phyloP scores from a whole-genome alignment of 164 flowering plant species.

The Umbilicus rupestris region DNA sequence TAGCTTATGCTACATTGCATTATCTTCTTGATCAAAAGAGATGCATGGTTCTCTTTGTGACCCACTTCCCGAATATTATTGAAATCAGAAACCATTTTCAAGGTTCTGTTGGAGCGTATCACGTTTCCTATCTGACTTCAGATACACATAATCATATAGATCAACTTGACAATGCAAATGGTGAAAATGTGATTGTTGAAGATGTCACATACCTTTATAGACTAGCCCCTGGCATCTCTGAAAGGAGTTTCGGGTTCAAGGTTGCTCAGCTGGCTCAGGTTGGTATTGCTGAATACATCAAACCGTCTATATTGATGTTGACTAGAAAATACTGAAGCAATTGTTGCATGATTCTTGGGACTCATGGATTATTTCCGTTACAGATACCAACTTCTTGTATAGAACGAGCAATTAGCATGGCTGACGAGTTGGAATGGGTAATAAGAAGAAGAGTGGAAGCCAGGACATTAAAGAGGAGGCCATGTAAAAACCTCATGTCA shows the following conservation, averaged over 20 bases:
- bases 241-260: slow-evolving; percentile 85
- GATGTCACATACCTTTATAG: slow-evolving; percentile 85
- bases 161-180: slow-evolving; percentile 12
- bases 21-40: slow-evolving; percentile 55
- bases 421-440: slow-evolving; percentile 55
- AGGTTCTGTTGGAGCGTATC: slow-evolving; percentile 60
- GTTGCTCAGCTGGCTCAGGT: slow-evolving; percentile 99
- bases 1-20: slow-evolving; percentile 86
- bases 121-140: slow-evolving; percentile 77
- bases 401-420: slow-evolving; percentile 52
- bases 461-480: slow-evolving; percentile 11
- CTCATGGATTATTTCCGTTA: neutral
- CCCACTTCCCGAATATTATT: slow-evolving; percentile 82
- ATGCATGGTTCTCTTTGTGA: slow-evolving; percentile 87
- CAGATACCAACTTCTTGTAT: slow-evolving; percentile 69
- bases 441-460: slow-evolving; percentile 25
- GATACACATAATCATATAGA: slow-evolving; percentile 13
- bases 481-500: slow-evolving; percentile 13
- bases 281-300: slow-evolving; percentile 10
- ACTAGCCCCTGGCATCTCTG: slow-evolving; percentile 68
- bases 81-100: slow-evolving; percentile 62
- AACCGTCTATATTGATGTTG: neutral
- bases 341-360: neutral
- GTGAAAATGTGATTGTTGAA: slow-evolving; percentile 17
- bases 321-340: neutral